A percentile compares a stretch with the other conserved stretches of the same genome.
phyloP scores from a whole-genome alignment of 2,329 filamentous ascomycete species.

The Cladophialophora immunda region DNA sequence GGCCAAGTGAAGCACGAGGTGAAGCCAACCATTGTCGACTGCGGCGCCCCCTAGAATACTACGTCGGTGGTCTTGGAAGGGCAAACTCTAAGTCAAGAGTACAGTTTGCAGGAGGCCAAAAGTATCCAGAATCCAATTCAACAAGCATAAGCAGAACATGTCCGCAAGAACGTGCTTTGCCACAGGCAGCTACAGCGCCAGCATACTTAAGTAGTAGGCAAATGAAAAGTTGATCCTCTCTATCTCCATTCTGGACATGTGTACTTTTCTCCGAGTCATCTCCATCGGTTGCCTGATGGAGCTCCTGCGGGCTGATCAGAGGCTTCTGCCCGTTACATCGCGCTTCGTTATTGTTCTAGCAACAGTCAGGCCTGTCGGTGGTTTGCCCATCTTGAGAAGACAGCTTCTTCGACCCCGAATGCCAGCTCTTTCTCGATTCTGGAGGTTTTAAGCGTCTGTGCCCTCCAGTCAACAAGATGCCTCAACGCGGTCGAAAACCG shows the following conservation, averaged over 20 bases:
- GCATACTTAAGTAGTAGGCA: slow-evolving; percentile 29
- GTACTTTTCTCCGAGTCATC: background rate
- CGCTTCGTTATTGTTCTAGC: background rate
- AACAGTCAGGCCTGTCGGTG: background rate
- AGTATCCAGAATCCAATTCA: slow-evolving; percentile 16
- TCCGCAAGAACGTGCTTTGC: slow-evolving; percentile 26
- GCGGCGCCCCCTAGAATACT: slow-evolving; percentile 47
- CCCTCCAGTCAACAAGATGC: too few species aligned
- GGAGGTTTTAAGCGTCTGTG: background rate
- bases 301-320: background rate
- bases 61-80: slow-evolving; percentile 5
- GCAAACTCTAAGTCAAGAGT: background rate
- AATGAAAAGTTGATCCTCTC: slow-evolving; percentile 36
- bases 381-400: background rate
- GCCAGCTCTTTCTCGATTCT: background rate
- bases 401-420: background rate
- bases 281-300: background rate
- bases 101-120: slow-evolving; percentile 12
- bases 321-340: background rate
- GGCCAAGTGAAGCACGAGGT: slow-evolving; percentile 62
- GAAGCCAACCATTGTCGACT: slow-evolving; percentile 63
- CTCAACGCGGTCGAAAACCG: background rate
- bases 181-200: slow-evolving; percentile 18
- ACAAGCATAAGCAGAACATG: slow-evolving; percentile 18
- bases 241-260: background rate